Base-by-base conservation (phyloP, 345 rosid species). In the Syzygium grande region DNA sequence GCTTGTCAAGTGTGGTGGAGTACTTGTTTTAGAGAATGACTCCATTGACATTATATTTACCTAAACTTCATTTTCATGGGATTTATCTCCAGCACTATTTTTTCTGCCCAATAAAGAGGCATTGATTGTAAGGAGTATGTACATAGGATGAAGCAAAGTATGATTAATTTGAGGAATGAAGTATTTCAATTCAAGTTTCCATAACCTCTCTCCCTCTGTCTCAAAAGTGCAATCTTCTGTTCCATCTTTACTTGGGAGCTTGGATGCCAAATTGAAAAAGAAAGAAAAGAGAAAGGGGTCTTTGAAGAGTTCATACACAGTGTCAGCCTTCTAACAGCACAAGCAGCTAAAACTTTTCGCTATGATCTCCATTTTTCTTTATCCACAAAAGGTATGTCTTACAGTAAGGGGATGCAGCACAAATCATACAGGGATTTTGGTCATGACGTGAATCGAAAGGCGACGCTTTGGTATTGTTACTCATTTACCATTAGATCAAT, bases 11-110 rank as follows among this genome's bases (percentile, higher is more conserved):
- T 30, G 85, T 85, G 4, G 87, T 94, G 41, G 92, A 96, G 80
- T 96, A 93, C 89, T 41, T 90, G 77, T 97, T 96, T 89, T 96
- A 93, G 78, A 54, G 52, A 29, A 2, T 11, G 22, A 21, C 23
- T 8, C 11, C 53, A 30, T 2, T 2, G 1, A 84, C 41, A n/a
- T 84, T 8, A 16, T 11, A 7, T 51, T 84, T 52, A 38, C 52
- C 43, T 7, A 12, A 34, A 41, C 49, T 78, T 87, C 27, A 41
- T 87, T 87, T 87, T 53, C 11, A 14, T 9, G 14, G 68, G 54
- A 14, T 87, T 0, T 78, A 23, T 17, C 53, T 34, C 4, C 3
- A 14, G 52, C 13, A 43, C 15, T 11, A 41, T 46, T 86, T 10
- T 10, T 43, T 14, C 34, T 19, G 4, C 27, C 27, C 3, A 19